Evolutionary conservation across 164 flowering plant genomes (phyloP).

Genomic region (Vitis rupestris): DNA sequence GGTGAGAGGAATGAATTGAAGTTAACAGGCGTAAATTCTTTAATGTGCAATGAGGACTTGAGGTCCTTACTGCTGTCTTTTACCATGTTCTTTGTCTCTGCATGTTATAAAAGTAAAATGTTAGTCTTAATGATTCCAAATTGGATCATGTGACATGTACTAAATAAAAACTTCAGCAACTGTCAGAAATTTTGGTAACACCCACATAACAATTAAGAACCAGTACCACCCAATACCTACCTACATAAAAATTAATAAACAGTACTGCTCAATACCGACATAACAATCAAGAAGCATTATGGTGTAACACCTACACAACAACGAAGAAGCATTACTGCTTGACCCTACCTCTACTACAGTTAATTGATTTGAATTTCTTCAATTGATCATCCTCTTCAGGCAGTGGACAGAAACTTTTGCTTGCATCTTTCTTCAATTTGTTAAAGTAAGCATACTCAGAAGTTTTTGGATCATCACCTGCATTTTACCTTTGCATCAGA

Average conservation of each 20-base stretch:
- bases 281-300: too few species aligned
- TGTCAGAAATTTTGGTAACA: background rate
- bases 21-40: slow-evolving; percentile 26
- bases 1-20: slow-evolving; percentile 19
- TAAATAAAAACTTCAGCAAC: too few species aligned
- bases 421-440: slow-evolving; percentile 42
- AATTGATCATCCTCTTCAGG: slow-evolving; percentile 20
- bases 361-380: slow-evolving; percentile 22
- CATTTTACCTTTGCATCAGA: slow-evolving; percentile 17
- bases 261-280: background rate
- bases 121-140: too few species aligned
- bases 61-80: slow-evolving; percentile 15
- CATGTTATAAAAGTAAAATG: background rate
- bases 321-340: background rate
- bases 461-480: slow-evolving; percentile 63
- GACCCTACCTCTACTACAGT: slow-evolving; percentile 26
- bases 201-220: background rate
- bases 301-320: too few species aligned
- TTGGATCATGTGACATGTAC: too few species aligned
- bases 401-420: slow-evolving; percentile 15
- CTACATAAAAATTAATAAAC: too few species aligned
- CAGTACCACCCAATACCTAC: too few species aligned
- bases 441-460: slow-evolving; percentile 73
- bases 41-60: slow-evolving; percentile 18
- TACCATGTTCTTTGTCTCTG: slow-evolving; percentile 21